Conservation (phyloP, 1,139 yeast species). For the Hyphopichia fennica region DNA sequence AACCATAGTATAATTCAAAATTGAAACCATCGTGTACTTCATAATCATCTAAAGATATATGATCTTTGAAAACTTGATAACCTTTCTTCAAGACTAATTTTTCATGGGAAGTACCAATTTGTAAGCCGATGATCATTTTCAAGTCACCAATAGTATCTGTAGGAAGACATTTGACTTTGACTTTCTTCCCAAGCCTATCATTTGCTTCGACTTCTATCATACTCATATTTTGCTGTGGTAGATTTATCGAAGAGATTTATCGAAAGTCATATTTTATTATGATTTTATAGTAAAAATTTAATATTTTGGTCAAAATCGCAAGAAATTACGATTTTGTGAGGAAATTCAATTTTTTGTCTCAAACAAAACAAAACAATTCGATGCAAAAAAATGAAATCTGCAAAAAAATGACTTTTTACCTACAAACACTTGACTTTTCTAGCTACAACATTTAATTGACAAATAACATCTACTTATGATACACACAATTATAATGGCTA, state of each 20-base stretch:
- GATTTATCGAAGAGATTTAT: neutral
- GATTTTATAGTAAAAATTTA: neutral
- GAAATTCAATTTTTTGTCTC: neutral
- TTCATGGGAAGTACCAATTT: slow-evolving; percentile 72
- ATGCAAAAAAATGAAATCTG: neutral
- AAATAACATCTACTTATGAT: too few species aligned
- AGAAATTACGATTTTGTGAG: neutral
- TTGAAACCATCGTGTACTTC: slow-evolving; percentile 90
- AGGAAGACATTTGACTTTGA: slow-evolving; percentile 80
- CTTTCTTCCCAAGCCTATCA: slow-evolving; percentile 79
- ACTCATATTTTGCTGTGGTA: neutral
- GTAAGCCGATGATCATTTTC: slow-evolving; percentile 79
- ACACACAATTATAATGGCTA: too few species aligned
- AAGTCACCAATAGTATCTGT: slow-evolving; percentile 91
- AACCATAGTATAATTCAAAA: slow-evolving; percentile 77
- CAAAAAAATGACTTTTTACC: too few species aligned
- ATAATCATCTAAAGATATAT: slow-evolving; percentile 86
- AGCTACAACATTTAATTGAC: too few species aligned
- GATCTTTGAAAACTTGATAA: slow-evolving; percentile 81
- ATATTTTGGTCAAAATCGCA: neutral
- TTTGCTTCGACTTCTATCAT: slow-evolving; percentile 37
- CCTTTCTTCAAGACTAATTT: slow-evolving; percentile 73
- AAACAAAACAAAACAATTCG: neutral
- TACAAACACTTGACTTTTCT: too few species aligned
- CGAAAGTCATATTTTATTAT: too few species aligned